These are phyloP conservation scores for Vigna angularis DNA, from an alignment of 306 rosid species.

Conservation along the genomic window DNA sequence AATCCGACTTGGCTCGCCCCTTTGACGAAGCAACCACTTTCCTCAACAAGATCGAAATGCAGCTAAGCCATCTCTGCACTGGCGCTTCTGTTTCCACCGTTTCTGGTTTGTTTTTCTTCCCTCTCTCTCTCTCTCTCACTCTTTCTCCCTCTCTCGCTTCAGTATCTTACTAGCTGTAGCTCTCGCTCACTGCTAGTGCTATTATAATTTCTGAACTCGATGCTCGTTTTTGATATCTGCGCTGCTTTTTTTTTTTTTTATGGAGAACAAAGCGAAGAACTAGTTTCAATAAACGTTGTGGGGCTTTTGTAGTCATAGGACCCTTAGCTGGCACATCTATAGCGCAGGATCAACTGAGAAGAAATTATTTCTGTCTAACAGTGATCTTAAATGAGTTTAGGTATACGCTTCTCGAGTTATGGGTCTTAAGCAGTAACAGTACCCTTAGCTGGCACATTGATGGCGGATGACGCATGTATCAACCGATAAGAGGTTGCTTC, in stretches of 20 bases:
- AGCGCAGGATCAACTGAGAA: not conserved
- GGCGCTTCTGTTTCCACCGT: conserved; percentile 60
- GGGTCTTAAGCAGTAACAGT: not conserved
- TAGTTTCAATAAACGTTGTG: not conserved
- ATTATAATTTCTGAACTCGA: conserved; percentile 37
- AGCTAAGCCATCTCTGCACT: conserved; percentile 77
- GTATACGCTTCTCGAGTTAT: too few relatives aligned
- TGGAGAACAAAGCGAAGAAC: not conserved
- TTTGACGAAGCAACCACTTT: conserved; percentile 92
- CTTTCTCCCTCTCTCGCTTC: not conserved
- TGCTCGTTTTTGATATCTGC: conserved; percentile 45
- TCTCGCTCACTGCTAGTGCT: conserved; percentile 1
- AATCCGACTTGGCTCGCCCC: conserved; percentile 85
- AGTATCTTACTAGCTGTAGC: not conserved
- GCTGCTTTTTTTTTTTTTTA: conserved; percentile 12
- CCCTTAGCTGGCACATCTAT: not conserved
- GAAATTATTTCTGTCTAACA: not conserved
- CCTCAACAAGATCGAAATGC: conserved; percentile 85
- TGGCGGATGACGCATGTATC: not conserved
- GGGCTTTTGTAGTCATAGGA: not conserved
- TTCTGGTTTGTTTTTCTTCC: conserved; percentile 68
- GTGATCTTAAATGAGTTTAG: not conserved
- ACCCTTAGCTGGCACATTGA: not conserved
- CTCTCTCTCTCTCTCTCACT: too few relatives aligned
- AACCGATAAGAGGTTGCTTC: not conserved